Evolutionary conservation across 345 rosid genomes (phyloP), one percentile per base, ranked within the genome.

Genomic region (Arabidopsis suecica): DNA sequence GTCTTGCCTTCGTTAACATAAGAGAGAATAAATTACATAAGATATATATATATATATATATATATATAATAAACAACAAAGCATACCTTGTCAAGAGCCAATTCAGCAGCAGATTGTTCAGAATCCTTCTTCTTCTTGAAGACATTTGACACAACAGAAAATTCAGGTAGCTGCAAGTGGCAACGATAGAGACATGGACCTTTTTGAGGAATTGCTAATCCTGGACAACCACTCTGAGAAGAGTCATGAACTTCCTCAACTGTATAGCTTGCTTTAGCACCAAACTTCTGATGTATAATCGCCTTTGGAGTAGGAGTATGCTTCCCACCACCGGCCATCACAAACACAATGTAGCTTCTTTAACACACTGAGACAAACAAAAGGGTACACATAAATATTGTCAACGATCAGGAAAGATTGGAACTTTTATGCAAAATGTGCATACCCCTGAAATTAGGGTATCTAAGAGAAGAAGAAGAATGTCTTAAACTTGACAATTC

Each of bases 101-200:
- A 74, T 83, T 94, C 86, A 51, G 97, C 97, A 76, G 97, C 97
- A 82, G 86, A 85, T 68, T 88, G 98, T 82, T 94, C 97, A 0
- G 98, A 90, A 18, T 94, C 97, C 79, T 94, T 91, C 83, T 94
- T 94, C 82, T 84, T 94, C 78, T 74, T 86, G 53, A 78, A 91
- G 6, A 78, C 80, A 20, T 65, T 88, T 0, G 97, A 88, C 20
- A 85, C 82, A 60, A 94, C 86, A 65, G 81, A 73, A 44, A 86
- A 69, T 3, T 90, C 93, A 1, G 97, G 97, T 66, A 94, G 93
- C 75, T 91, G 83, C 84, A 94, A 87, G 72, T 67, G 79, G 84
- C 97, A 91, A 9, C 91, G 87, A 78, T 82, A 94, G 61, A 84
- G 89, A 50, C 86, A 80, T 22, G 97, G 96, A 10, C 93, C 88